Base-by-base conservation (phyloP, 1,284 basidiomycete genomes). In the Takashimella koratensis region DNA sequence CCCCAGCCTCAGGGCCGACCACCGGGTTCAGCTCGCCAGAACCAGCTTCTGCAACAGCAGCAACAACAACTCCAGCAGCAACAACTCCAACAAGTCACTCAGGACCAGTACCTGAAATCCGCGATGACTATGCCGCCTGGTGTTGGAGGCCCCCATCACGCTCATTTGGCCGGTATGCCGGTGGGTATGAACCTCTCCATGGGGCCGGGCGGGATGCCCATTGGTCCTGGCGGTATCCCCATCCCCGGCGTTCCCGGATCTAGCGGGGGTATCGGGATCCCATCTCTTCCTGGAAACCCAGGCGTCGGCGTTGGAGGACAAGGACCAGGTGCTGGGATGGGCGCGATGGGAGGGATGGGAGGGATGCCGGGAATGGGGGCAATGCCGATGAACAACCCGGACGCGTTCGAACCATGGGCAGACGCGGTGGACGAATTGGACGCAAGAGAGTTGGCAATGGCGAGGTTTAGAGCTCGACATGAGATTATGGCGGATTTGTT, bases 391-490 rank as follows among this genome's bases (percentile, higher is more conserved):
- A 39, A 11, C n/a, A 16, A 30, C 16, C 30, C 30, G 21, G 40
- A 45, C 20, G 43, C 48, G 30, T 52, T 62, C 13, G 72, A 74
- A 55, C 72, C 72, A 4, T 74, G 70, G 70, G 67, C 72, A 1
- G 72, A 74, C 47, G 58, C 52, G 25, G 51, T 74, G 49, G 72
- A 74, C 45, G 72, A 74, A 58, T 53, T 73, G 11, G 72, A 74
- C 58, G 60, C 67, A 21, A 54, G 70, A 24, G 72, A 74, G 45
- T 46, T 71, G 10, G 72, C 72, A 2, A 73, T 74, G 70, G 59
- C 57, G 19, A 62, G 69, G 25, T 74, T 68, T 53, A 64, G 72
- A 44, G 53, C 60, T 23, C 59, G 72, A 44, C 68, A 74, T 47
- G 72, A 73, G 64, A 58, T 73, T 6, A 52, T 74, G 49, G 57